These are phyloP conservation scores for Sicyos edulis DNA, from an alignment of 306 rosid genomes.

Conservation along the genomic window DNA sequence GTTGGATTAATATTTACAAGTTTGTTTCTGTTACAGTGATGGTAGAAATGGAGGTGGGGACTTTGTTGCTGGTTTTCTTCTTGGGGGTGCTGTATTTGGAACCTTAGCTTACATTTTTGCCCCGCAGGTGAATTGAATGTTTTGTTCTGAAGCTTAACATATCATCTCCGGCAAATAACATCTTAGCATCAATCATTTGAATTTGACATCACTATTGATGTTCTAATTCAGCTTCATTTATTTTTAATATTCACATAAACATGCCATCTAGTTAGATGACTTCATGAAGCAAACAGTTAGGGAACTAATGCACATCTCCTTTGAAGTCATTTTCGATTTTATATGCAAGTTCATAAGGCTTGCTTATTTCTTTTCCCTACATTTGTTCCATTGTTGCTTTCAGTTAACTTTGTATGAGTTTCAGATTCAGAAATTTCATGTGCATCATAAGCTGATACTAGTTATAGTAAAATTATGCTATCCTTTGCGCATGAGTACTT, in stretches of 20 bases:
- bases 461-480: background rate
- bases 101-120: conserved; percentile 77
- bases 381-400: background rate
- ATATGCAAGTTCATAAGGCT: background rate
- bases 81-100: conserved; percentile 90
- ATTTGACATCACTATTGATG: background rate
- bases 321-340: background rate
- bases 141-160: conserved; percentile 13
- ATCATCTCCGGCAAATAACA: background rate
- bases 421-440: background rate
- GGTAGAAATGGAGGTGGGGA: conserved; percentile 68
- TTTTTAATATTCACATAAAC: background rate
- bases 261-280: background rate
- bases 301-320: background rate
- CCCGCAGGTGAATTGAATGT: conserved; percentile 70
- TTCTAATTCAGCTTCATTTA: background rate
- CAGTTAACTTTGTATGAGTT: background rate
- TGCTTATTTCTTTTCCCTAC: background rate
- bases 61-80: conserved; percentile 71
- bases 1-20: background rate
- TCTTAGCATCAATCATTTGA: background rate
- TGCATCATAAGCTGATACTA: background rate
- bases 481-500: background rate
- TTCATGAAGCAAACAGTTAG: conserved; percentile 7
- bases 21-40: conserved; percentile 40